A percentile compares a stretch with the other conserved stretches of the same genome.
Conservation (phyloP, 2,329 filamentous ascomycete genomes). For the Fusarium austroafricanum region DNA sequence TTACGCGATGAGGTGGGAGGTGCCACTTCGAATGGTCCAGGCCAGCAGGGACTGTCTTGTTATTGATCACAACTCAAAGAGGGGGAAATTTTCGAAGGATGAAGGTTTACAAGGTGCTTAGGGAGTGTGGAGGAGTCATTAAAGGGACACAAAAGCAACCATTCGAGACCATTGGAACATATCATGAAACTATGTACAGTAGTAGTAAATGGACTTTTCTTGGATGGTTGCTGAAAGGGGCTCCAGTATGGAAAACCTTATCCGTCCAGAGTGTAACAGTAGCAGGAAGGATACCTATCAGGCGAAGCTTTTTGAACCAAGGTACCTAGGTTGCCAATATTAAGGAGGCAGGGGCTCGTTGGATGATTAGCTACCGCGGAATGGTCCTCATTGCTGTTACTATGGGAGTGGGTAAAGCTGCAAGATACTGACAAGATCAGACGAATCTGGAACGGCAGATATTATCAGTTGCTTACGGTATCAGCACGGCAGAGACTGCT, state of each 20-base stretch:
- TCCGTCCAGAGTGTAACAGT: neutral
- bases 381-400: constrained; percentile 11
- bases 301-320: neutral
- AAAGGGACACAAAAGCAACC: neutral
- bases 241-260: neutral
- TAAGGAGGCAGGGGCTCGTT: constrained; percentile 1
- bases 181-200: neutral
- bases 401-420: constrained; percentile 15
- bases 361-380: neutral
- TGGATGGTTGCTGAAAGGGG: too few relatives aligned
- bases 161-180: neutral
- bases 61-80: constrained; percentile 13
- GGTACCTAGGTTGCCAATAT: neutral
- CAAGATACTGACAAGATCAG: constrained; percentile 5
- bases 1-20: constrained; percentile 9
- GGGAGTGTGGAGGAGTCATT: neutral
- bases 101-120: neutral
- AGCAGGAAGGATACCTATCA: neutral
- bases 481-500: constrained; percentile 1
- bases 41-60: constrained; percentile 25
- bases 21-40: constrained; percentile 14
- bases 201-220: too few relatives aligned
- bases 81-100: constrained; percentile 1
- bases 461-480: constrained; percentile 1
- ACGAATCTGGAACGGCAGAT: constrained; percentile 20